Conservation (phyloP, 2,329 filamentous ascomycete genomes). For the Aureobasidium sp. region DNA sequence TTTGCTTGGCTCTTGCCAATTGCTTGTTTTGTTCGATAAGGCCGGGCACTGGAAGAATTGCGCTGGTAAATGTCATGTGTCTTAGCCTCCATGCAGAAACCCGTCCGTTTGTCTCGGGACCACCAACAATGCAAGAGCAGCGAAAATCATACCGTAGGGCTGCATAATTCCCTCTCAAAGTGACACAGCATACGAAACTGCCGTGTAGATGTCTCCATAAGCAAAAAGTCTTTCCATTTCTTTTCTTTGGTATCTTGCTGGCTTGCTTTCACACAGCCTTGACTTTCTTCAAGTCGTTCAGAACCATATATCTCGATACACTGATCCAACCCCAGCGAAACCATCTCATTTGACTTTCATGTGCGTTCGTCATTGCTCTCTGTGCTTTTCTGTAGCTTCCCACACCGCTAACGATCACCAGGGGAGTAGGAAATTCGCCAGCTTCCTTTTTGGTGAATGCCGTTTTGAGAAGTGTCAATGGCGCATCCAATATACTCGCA, state of each 20-base stretch:
- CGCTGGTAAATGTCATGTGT: background rate
- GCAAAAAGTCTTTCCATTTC: background rate
- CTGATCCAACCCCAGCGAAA: slow-evolving; percentile 95
- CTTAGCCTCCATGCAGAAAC: background rate
- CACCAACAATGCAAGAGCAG: background rate
- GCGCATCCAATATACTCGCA: slow-evolving; percentile 62
- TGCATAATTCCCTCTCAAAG: background rate
- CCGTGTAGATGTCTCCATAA: background rate
- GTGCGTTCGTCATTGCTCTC: slow-evolving; percentile 79
- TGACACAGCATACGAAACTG: background rate
- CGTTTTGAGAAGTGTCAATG: slow-evolving; percentile 57
- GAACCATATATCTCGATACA: slow-evolving; percentile 85
- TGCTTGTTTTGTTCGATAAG: background rate
- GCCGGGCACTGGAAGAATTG: too few species aligned
- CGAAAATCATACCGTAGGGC: background rate
- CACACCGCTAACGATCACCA: slow-evolving; percentile 66
- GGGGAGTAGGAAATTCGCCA: slow-evolving; percentile 43
- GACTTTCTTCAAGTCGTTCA: slow-evolving; percentile 73
- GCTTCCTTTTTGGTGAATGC: slow-evolving; percentile 35
- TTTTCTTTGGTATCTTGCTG: background rate
- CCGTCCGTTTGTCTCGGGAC: background rate
- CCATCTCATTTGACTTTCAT: slow-evolving; percentile 97
- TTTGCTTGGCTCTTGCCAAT: background rate
- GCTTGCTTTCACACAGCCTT: slow-evolving; percentile 26
- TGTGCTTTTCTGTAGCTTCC: slow-evolving; percentile 59